Conservation (phyloP, 371 early-diverging fungal species). For the Mucor mucedo region DNA sequence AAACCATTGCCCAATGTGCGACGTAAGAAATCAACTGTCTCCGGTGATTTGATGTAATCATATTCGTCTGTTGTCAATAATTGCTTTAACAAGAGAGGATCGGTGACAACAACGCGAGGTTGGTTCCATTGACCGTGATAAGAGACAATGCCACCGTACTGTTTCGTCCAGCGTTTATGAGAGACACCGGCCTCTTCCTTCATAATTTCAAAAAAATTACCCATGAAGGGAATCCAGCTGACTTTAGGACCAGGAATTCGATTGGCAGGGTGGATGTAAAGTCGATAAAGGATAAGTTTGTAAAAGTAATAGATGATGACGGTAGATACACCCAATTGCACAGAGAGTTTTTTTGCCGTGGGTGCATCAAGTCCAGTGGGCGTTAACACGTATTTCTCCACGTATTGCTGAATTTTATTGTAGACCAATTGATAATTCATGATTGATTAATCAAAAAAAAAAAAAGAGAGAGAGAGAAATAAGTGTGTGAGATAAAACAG, state of each 20-base stretch:
- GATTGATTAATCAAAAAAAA: neutral
- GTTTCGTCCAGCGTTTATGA: slow-evolving; percentile 54
- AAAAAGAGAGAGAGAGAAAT: neutral
- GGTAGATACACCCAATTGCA: slow-evolving; percentile 23
- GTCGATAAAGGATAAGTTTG: slow-evolving; percentile 43
- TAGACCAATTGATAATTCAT: slow-evolving; percentile 14
- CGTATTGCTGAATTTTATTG: slow-evolving; percentile 14
- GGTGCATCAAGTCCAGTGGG: slow-evolving; percentile 6
- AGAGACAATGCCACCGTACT: slow-evolving; percentile 57
- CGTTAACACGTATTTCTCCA: slow-evolving; percentile 9
- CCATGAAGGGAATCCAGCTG: slow-evolving; percentile 56
- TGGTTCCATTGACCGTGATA: slow-evolving; percentile 60
- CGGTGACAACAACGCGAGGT: slow-evolving; percentile 58
- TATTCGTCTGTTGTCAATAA: slow-evolving; percentile 56
- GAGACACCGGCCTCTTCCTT: slow-evolving; percentile 56
- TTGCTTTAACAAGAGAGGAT: slow-evolving; percentile 55
- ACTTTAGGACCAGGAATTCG: slow-evolving; percentile 67
- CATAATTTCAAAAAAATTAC: slow-evolving; percentile 55
- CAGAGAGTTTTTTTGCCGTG: slow-evolving; percentile 10
- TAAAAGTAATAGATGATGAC: slow-evolving; percentile 21
- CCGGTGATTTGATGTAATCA: slow-evolving; percentile 56
- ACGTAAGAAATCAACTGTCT: slow-evolving; percentile 30
- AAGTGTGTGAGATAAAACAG: too few relatives aligned
- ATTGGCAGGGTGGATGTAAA: slow-evolving; percentile 52
- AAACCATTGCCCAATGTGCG: slow-evolving; percentile 61